Evolutionary conservation across 345 rosid species (phyloP).

Genomic region (Moricandia moricandioides): DNA sequence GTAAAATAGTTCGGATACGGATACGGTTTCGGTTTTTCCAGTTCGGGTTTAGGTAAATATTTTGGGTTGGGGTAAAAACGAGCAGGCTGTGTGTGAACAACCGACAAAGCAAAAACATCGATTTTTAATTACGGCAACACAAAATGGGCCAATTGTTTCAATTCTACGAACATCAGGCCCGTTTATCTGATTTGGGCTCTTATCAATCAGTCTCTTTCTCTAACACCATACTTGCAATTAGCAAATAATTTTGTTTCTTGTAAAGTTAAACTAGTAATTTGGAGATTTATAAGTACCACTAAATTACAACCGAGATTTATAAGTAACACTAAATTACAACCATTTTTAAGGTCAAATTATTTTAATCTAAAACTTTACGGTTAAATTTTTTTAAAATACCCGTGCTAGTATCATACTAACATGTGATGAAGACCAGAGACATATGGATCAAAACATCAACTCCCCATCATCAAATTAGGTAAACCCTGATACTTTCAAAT

Average conservation of each 20-base stretch:
- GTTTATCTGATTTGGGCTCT: neutral
- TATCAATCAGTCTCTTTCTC: neutral
- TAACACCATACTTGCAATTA: neutral
- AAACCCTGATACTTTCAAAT: neutral
- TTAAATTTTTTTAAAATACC: too few relatives aligned
- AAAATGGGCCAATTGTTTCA: neutral
- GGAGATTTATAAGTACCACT: neutral
- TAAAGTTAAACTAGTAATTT: neutral
- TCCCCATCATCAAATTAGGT: neutral
- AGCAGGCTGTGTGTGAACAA: too few relatives aligned
- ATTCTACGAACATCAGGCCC: neutral
- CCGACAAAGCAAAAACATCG: too few relatives aligned
- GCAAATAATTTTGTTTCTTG: neutral
- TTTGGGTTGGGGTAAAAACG: too few relatives aligned
- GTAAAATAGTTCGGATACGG: too few relatives aligned
- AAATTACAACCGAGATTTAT: neutral
- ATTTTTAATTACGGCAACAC: too few relatives aligned
- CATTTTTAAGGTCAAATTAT: neutral
- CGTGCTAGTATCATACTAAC: neutral
- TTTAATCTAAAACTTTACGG: neutral
- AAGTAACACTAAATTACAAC: neutral
- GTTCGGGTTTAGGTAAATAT: too few relatives aligned
- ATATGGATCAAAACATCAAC: neutral
- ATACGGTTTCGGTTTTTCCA: too few relatives aligned
- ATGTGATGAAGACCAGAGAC: neutral